Evolutionary conservation across 345 rosid genomes (phyloP), one percentile per base, ranked within the genome.

Genomic region (Eutrema heterophyllum): DNA sequence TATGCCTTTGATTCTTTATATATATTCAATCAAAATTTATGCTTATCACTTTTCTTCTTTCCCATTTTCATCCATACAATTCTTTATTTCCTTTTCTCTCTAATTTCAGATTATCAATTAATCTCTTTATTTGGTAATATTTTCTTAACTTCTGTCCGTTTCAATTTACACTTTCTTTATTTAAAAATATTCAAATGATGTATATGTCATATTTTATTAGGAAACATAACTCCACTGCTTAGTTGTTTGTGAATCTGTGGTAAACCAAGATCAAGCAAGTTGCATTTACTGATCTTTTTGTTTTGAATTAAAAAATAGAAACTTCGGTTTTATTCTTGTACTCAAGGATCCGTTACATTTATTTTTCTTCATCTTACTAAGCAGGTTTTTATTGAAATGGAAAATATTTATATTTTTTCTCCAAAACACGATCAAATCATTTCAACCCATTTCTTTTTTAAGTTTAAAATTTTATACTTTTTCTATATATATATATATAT

Each of bases 201-300:
- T 38, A 74, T 21, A 32, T 75, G 55, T 59, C 66, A 67, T 51
- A 9, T 67, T 43, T 43, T 16, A 38, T 52, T 60, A 33, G 74
- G 74, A 61, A 74, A 58, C 53, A 40, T 50, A 75, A 41, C 41
- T 61, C 40, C 39, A 61, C 40, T 51, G 29, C 44, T 35, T 44
- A 60, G 54, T 53, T 52, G 56, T 75, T 52, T 68, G 38, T 75
- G 56, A 51, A 51, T 68, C 63, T 60, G 38, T 30, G 43, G 6
- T 68, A 21, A 43, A 46, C 67, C 67, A 71, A 71, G 72, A 71
- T 77, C 71, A 71, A 65, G 77, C 72, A 77, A 71, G 72, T 77
- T 77, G 64, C 80, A 77, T 77, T 71, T 64, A 77, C 71, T 52
- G 5, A 71, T 71, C 66, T 27, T 70, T 62, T 64, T 57, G 13